Conservation (phyloP, 192 early-diverging fungal species). For the Entophlyctis luteolus region DNA sequence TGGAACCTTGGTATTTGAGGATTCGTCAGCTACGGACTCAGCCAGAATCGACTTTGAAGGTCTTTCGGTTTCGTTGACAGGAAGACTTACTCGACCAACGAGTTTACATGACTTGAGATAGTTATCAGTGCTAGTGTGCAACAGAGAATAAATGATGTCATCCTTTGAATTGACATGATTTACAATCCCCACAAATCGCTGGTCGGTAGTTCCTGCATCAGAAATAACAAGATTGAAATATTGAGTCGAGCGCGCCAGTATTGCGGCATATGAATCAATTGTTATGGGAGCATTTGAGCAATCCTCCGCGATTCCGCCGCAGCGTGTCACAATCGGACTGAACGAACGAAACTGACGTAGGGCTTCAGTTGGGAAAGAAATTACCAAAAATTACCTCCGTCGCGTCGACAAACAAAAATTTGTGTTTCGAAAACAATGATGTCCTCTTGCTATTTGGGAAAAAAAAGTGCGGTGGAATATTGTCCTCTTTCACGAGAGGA, state of each 20-base stretch:
- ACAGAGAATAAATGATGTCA: conserved; percentile 8
- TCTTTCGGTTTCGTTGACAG: no score
- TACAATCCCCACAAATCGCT: not conserved
- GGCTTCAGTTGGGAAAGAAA: not conserved
- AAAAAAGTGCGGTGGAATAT: not conserved
- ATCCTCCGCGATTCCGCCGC: conserved; percentile 6
- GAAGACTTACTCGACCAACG: not conserved
- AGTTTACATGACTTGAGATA: not conserved
- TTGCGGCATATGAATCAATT: no score
- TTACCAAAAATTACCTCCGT: not conserved
- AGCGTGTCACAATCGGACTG: not conserved
- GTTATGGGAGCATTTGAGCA: not conserved
- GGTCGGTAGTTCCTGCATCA: no score
- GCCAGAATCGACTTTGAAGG: no score
- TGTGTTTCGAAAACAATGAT: not conserved
- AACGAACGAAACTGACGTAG: not conserved
- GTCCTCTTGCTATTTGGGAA: not conserved
- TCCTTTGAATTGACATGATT: conserved; percentile 8
- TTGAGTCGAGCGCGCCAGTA: no score
- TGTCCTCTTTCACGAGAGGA: conserved; percentile 4
- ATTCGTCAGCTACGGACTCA: no score
- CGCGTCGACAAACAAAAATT: conserved; percentile 16
- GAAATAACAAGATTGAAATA: no score
- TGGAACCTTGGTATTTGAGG: no score
- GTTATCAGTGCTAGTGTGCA: not conserved